Evolutionary conservation across 2,329 filamentous ascomycete genomes (phyloP).

Genomic region (Stachybotrys chartarum): DNA sequence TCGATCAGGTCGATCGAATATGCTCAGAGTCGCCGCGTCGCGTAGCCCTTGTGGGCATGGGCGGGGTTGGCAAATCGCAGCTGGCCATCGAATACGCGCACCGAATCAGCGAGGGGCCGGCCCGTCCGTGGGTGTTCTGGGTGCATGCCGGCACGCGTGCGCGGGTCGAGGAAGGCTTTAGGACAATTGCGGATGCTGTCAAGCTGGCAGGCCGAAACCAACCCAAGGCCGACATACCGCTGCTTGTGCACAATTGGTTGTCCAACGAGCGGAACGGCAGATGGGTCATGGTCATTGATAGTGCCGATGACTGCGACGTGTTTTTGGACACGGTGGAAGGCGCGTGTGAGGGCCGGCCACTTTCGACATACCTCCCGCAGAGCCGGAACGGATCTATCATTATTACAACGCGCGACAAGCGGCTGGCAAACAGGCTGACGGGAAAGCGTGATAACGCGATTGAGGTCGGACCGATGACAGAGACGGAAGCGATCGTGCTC

Average conservation of each 20-base stretch:
- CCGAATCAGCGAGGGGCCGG: slow-evolving; percentile 3
- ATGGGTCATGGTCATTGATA: slow-evolving; percentile 13
- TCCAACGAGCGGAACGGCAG: slow-evolving; percentile 1
- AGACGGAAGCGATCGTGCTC: slow-evolving; percentile 6
- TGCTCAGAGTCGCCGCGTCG: slow-evolving; percentile 9
- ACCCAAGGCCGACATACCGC: slow-evolving; percentile 11
- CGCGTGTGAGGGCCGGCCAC: not conserved
- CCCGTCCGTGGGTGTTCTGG: slow-evolving; percentile 22
- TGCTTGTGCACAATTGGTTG: slow-evolving; percentile 22
- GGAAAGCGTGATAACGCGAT: slow-evolving; percentile 5
- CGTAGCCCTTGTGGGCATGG: slow-evolving; percentile 25
- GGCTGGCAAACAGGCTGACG: slow-evolving; percentile 6
- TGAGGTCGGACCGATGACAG: slow-evolving; percentile 6
- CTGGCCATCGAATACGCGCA: slow-evolving; percentile 10
- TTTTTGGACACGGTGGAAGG: slow-evolving; percentile 4
- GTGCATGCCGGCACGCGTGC: slow-evolving; percentile 20
- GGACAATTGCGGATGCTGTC: slow-evolving; percentile 19
- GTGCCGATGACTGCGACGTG: slow-evolving; percentile 11
- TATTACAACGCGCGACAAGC: slow-evolving; percentile 9
- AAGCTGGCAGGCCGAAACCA: slow-evolving; percentile 17
- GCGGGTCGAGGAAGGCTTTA: slow-evolving; percentile 23
- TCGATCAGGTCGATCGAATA: slow-evolving; percentile 12
- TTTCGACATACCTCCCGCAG: slow-evolving; percentile 9
- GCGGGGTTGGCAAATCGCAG: slow-evolving; percentile 10
- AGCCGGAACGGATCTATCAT: slow-evolving; percentile 9